These are phyloP conservation scores for Colletotrichum limetticola DNA, from an alignment of 2,329 filamentous ascomycete genomes.

Conservation along the genomic window DNA sequence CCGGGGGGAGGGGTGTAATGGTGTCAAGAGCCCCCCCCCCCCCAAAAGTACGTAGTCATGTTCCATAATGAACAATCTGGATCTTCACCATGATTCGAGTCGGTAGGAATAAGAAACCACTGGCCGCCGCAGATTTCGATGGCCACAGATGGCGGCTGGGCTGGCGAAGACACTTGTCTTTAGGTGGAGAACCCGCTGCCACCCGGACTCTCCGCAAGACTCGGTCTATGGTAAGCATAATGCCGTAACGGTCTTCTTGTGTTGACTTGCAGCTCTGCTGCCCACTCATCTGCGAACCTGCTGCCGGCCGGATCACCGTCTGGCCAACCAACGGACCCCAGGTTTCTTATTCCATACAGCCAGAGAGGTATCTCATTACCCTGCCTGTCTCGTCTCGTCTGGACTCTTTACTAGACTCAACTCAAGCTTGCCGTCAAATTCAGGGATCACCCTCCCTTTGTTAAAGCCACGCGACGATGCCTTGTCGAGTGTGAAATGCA, in stretches of 20 bases:
- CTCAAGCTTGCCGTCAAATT: constrained; percentile 18
- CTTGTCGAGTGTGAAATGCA: constrained; percentile 27
- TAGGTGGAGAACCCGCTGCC: constrained; percentile 4
- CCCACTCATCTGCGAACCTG: constrained; percentile 26
- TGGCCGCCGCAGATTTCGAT: constrained; percentile 32
- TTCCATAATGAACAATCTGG: constrained; percentile 22
- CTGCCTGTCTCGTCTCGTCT: constrained; percentile 20
- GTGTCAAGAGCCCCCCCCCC: not conserved
- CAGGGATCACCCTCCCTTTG: constrained; percentile 27
- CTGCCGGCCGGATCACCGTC: constrained; percentile 13
- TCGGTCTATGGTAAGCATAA: constrained; percentile 10
- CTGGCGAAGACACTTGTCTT: constrained; percentile 9
- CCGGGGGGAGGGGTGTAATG: constrained; percentile 5
- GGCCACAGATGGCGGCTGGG: constrained; percentile 15
- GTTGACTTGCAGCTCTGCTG: not conserved
- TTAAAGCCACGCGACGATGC: constrained; percentile 31
- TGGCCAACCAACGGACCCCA: constrained; percentile 19
- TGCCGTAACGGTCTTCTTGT: constrained; percentile 24
- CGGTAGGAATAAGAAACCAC: constrained; percentile 22
- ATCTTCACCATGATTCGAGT: constrained; percentile 33
- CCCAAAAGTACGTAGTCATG: not conserved
- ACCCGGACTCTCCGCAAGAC: constrained; percentile 17
- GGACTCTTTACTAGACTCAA: constrained; percentile 29
- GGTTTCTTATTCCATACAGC: constrained; percentile 25
- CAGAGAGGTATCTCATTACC: not conserved